Base-by-base conservation (phyloP, 1,284 basidiomycete species). In the Marasmius sp. region DNA sequence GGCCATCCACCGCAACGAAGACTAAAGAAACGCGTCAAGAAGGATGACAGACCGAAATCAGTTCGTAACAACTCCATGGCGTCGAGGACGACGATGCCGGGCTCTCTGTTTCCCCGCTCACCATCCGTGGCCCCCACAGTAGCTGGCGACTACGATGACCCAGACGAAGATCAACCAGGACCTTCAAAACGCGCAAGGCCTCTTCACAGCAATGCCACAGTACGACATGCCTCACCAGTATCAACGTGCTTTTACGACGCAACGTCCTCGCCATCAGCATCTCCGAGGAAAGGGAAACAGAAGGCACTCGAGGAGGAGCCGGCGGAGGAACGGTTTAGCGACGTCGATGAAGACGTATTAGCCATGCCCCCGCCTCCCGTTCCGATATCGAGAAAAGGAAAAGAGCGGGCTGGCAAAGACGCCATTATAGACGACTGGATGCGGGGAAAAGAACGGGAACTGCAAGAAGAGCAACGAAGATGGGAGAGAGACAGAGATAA, bases 81-180 rank as follows among this genome's bases (percentile, higher is more conserved):
- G 27, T 37, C 56, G 33, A 33, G 43, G 7, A 47, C 22, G 43
- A 57, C 56, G 18, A 92, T 92, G 90, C 91, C 90, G n/a, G 91
- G 90, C 10, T 83, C 90, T 1, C 80, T 92, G 7, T 90, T 85
- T 68, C 85, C 89, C 8, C 85, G 88, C 6, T 89, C 90, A 0
- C 79, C 84, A 0, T 91, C 90, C 18, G 75, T 87, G 12, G 74
- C 84, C 39, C 85, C 86, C 1, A 81, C 84, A 9, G 68, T 71
- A 9, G 64, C 64, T 53, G 60, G 49, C 20, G 49, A 60, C 22
- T 37, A n/a, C 52, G 55, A 36, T 39, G 22, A 53, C 9, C 36
- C 39, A 8, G 39, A 52, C 20, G 45, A 58, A 20, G 51, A 45
- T 47, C 27, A 60, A 48, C 43, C 50, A 41, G 60, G 64, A 20